Evolutionary conservation across 805 yeast species (phyloP), one percentile per base, ranked within the genome.

Genomic region (Candida fluviatilis): DNA sequence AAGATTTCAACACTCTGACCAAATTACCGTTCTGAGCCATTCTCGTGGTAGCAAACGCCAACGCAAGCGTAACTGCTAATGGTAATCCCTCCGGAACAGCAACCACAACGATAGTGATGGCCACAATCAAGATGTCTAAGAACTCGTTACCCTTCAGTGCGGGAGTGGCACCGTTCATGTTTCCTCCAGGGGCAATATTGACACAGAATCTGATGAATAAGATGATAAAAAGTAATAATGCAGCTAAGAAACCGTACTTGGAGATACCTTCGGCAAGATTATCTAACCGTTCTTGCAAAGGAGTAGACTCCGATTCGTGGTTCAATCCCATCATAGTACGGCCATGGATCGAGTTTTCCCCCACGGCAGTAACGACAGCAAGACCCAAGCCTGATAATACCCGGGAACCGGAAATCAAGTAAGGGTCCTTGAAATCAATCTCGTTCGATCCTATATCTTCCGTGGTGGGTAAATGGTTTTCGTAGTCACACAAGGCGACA

Each of bases 81-180:
- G 99, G 99, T 40, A 93, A 74, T 45, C 99, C 99, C 64, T 93
- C 99, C 3, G 99, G 99, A n/a, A 93, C 96, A 0, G 99, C 99
- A 36, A 93, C 99, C 12, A 91, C 99, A 19, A 93, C 80, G 50
- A 93, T 76, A 0, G 99, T 89, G 43, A 93, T 84, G 1, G 98
- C 84, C 17, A 93, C 87, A 53, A 93, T 93, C 43, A 93, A 70
- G 40, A 91, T 85, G 52, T 87, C 82, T 66, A 93, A 69, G 50
- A 90, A 90, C 48, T 75, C 75, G 39, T 86, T 79, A 48, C 96
- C 97, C 64, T 89, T 90, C 53, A 81, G 76, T 5, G 96, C 76
- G 5, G 86, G 63, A 0, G 76, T 58, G 5, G 73, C 40, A 34
- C 60, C 57, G 42, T 73, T 56, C 41, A 69, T 73, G 18, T 50